These are phyloP conservation scores for Thuja plicata DNA, from an alignment of 83 land plant species.

Conservation along the genomic window DNA sequence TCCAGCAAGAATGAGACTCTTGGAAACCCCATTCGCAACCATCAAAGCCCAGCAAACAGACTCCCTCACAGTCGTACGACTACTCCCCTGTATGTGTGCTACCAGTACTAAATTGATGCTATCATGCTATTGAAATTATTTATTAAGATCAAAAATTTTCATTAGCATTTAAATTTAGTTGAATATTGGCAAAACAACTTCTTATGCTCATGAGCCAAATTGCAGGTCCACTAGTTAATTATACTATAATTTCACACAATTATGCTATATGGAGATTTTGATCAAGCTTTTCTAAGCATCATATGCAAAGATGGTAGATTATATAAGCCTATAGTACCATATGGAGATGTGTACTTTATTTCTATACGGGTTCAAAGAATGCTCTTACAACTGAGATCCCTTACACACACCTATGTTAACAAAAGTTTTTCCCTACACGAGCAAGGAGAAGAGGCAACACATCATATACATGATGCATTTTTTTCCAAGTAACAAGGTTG, in stretches of 20 bases:
- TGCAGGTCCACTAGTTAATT: neutral
- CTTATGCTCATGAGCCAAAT: neutral
- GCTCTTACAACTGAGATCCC: neutral
- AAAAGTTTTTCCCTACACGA: neutral
- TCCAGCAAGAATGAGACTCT: no score
- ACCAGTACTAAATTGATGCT: neutral
- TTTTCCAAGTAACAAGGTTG: neutral
- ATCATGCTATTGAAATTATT: neutral
- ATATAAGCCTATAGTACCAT: neutral
- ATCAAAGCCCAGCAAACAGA: no score
- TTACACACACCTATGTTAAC: neutral
- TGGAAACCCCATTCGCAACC: no score
- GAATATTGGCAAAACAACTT: neutral
- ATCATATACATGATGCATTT: neutral
- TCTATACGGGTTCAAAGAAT: neutral
- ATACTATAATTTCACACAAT: neutral
- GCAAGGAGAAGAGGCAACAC: neutral
- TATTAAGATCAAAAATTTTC: neutral
- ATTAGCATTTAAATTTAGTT: neutral
- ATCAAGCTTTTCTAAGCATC: neutral
- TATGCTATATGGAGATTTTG: neutral
- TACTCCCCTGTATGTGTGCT: no score
- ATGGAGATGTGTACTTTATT: neutral
- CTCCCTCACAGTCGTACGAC: no score
- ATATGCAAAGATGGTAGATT: neutral